These are phyloP conservation scores for Leccinum pallidistipes DNA, from an alignment of 1,284 basidiomycete species.

Conservation along the genomic window DNA sequence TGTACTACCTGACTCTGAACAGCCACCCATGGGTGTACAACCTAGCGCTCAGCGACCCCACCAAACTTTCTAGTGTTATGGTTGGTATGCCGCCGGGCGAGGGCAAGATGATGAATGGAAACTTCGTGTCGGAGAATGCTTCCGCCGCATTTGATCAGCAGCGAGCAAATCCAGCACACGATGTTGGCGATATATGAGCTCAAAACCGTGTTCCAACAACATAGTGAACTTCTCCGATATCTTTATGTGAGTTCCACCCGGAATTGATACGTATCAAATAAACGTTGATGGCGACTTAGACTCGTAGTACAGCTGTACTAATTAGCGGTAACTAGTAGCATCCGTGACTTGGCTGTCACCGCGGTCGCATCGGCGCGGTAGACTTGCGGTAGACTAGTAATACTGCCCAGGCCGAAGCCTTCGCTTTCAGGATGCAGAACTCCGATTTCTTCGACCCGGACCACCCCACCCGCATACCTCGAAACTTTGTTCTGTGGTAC, in stretches of 20 bases:
- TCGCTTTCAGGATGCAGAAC: no score
- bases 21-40: constrained; percentile 13
- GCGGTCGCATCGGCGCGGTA: no score
- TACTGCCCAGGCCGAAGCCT: no score
- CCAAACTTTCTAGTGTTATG: constrained; percentile 13
- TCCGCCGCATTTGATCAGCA: constrained; percentile 13
- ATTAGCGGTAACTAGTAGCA: no score
- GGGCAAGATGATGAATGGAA: constrained; percentile 21
- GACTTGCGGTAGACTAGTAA: no score
- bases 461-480: no score
- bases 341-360: no score
- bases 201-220: constrained; percentile 34
- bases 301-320: no score
- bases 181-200: constrained; percentile 31
- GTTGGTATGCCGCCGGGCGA: constrained; percentile 17
- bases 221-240: constrained; percentile 31
- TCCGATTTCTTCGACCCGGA: no score
- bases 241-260: constrained; percentile 19
- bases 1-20: constrained; percentile 20
- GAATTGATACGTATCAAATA: constrained; percentile 32
- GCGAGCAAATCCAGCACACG: constrained; percentile 34
- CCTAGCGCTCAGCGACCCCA: constrained; percentile 21
- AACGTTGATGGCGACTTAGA: no score
- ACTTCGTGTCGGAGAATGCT: constrained; percentile 15
- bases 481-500: no score